These are phyloP conservation scores for Botrytis cinerea DNA, from an alignment of 2,329 filamentous ascomycete species.

Conservation along the genomic window DNA sequence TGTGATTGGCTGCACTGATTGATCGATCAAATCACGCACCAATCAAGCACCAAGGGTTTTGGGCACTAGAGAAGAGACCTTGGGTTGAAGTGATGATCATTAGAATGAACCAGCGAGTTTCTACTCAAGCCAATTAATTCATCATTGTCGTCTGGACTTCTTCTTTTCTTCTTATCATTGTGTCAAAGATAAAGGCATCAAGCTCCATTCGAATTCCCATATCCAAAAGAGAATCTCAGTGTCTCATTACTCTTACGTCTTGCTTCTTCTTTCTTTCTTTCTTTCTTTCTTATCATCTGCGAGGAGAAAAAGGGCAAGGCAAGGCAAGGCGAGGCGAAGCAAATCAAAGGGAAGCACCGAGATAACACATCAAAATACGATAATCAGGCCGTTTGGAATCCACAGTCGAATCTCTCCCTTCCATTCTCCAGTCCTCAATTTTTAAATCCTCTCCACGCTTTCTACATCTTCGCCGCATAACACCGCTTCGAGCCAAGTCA, in stretches of 20 bases:
- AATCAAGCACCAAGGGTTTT: constrained; percentile 1
- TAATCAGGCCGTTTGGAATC: background rate
- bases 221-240: background rate
- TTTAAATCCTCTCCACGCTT: background rate
- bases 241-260: background rate
- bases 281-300: background rate
- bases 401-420: background rate
- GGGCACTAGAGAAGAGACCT: background rate
- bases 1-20: background rate
- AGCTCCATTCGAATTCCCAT: too few relatives aligned
- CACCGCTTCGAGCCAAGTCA: background rate
- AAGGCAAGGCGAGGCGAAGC: background rate
- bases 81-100: background rate
- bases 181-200: background rate
- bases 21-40: background rate
- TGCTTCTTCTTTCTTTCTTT: too few relatives aligned
- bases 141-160: background rate
- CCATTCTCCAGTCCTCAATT: background rate
- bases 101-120: background rate
- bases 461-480: constrained; percentile 12
- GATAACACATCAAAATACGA: background rate
- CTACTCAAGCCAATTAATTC: background rate
- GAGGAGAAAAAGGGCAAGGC: background rate
- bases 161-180: background rate
- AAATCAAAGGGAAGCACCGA: background rate